phyloP scores from a whole-genome alignment of 2,329 filamentous ascomycete species.

The Eutypella sp. region DNA sequence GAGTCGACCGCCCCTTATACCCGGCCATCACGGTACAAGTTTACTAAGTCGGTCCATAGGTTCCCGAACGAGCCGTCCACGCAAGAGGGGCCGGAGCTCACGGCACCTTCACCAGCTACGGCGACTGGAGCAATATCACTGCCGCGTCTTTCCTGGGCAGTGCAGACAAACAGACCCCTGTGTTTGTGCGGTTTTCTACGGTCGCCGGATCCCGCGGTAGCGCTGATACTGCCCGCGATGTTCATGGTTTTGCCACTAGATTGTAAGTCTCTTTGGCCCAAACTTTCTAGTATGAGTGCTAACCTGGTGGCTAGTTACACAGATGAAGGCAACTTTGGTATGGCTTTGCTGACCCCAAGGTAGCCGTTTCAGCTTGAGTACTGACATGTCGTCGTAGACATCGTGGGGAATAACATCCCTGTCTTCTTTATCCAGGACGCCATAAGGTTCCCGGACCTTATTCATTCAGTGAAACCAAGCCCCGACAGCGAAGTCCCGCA shows the following conservation, averaged over 20 bases:
- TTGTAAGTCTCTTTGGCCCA: conserved; percentile 29
- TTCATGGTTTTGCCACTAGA: conserved; percentile 58
- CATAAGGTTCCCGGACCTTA: conserved; percentile 42
- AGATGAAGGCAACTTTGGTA: conserved; percentile 61
- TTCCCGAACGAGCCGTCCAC: conserved; percentile 47
- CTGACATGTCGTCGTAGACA: conserved; percentile 26
- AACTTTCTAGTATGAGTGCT: background rate
- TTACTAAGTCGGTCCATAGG: conserved; percentile 10
- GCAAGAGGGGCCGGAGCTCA: conserved; percentile 55
- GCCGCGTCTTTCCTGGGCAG: conserved; percentile 52
- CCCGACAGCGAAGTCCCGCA: conserved; percentile 37
- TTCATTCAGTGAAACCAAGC: conserved; percentile 39
- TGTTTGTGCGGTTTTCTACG: conserved; percentile 57
- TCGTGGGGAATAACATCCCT: conserved; percentile 45
- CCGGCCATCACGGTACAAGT: background rate
- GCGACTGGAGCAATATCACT: conserved; percentile 57
- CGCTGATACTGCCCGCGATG: conserved; percentile 56
- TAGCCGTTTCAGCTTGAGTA: background rate
- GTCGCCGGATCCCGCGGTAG: conserved; percentile 57
- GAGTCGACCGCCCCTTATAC: background rate
- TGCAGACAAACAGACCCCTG: conserved; percentile 49
- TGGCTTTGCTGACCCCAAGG: conserved; percentile 19
- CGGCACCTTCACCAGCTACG: conserved; percentile 56
- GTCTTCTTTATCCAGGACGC: conserved; percentile 44
- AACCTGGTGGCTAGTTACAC: conserved; percentile 40